Conservation (phyloP, 2,329 filamentous ascomycete species). For the Xylaria sp. region DNA sequence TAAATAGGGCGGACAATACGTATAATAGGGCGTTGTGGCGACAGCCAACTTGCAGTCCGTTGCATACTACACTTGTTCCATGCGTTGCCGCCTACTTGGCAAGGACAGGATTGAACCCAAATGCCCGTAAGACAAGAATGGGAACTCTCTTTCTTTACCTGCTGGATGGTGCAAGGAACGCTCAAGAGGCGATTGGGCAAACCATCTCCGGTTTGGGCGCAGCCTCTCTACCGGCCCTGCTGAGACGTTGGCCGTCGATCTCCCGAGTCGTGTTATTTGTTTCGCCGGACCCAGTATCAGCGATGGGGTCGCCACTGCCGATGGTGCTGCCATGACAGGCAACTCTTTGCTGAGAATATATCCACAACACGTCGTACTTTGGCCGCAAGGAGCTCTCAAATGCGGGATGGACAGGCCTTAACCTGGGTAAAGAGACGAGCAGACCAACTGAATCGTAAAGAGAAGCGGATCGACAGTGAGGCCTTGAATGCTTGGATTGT, state of each 20-base stretch:
- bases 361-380: neutral
- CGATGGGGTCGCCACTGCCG: slow-evolving; percentile 17
- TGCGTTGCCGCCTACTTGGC: neutral
- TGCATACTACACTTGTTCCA: neutral
- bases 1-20: neutral
- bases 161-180: slow-evolving; percentile 11
- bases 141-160: slow-evolving; percentile 20
- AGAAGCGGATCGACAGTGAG: neutral
- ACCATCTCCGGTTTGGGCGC: slow-evolving; percentile 12
- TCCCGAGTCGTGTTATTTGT: slow-evolving; percentile 11
- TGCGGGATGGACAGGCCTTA: neutral
- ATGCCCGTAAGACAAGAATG: neutral
- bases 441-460: neutral
- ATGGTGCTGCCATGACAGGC: slow-evolving; percentile 27
- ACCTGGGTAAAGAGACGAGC: neutral
- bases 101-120: neutral
- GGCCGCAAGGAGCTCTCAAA: neutral
- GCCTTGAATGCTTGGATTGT: neutral
- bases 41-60: neutral
- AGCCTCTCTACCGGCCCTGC: neutral
- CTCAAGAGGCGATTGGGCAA: neutral
- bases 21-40: neutral
- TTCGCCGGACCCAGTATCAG: slow-evolving; percentile 19
- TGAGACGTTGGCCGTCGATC: slow-evolving; percentile 8
- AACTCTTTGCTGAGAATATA: slow-evolving; percentile 1